These are phyloP conservation scores for Cicer cuneatum DNA, from an alignment of 306 rosid species.

Conservation along the genomic window DNA sequence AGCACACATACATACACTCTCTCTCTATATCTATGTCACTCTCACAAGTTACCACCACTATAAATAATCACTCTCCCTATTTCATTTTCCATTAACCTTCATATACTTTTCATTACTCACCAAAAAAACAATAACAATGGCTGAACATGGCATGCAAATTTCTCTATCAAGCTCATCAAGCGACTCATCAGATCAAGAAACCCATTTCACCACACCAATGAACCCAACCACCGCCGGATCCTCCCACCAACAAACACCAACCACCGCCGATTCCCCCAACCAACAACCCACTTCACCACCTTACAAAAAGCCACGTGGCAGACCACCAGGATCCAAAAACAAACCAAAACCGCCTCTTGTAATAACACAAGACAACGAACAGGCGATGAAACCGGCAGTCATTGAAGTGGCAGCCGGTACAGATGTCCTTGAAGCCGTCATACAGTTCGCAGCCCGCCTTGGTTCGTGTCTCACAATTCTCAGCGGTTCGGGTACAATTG, in stretches of 20 bases:
- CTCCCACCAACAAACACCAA: constrained; percentile 1
- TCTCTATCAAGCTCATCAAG: not conserved
- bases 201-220: not conserved
- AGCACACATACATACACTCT: no score
- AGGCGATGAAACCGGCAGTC: constrained; percentile 48
- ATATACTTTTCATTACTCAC: not conserved
- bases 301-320: constrained; percentile 58
- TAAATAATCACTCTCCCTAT: constrained; percentile 1
- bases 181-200: not conserved
- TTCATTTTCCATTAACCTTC: not conserved
- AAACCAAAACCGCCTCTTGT: constrained; percentile 64
- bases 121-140: not conserved
- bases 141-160: not conserved
- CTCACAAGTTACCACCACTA: not conserved
- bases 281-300: not conserved
- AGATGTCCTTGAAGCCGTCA: constrained; percentile 56
- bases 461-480: constrained; percentile 50
- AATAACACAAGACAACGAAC: constrained; percentile 52
- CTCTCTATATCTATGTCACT: not conserved
- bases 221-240: not conserved
- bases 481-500: constrained; percentile 55
- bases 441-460: constrained; percentile 47
- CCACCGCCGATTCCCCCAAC: not conserved
- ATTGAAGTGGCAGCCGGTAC: constrained; percentile 63
- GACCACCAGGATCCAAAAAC: constrained; percentile 80